phyloP scores from a whole-genome alignment of 2,329 filamentous ascomycete species.

The Lasiodiplodia citricola region DNA sequence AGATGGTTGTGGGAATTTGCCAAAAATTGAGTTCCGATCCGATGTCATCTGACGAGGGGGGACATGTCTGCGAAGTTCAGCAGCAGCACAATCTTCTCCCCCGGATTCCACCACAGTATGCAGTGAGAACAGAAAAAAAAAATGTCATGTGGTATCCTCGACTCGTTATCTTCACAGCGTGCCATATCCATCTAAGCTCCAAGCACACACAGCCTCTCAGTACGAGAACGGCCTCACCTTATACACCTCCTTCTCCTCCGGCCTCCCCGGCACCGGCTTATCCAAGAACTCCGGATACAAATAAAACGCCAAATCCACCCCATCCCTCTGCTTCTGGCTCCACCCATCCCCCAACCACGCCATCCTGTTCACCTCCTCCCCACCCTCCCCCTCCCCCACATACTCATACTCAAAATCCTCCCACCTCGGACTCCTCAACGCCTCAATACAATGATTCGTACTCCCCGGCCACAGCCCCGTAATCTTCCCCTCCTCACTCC shows the following conservation, averaged over 20 bases:
- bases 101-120: not conserved
- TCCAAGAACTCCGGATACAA: constrained; percentile 48
- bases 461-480: constrained; percentile 44
- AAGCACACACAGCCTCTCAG: not conserved
- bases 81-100: not conserved
- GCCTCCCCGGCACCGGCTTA: constrained; percentile 39
- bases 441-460: constrained; percentile 40
- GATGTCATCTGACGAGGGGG: not conserved
- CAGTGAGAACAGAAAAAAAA: not conserved
- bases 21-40: not conserved
- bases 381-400: constrained; percentile 28
- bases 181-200: not conserved
- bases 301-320: constrained; percentile 49
- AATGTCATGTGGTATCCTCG: not conserved
- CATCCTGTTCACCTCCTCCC: constrained; percentile 35
- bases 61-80: not conserved
- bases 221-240: constrained; percentile 44
- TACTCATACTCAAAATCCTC: constrained; percentile 43
- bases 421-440: constrained; percentile 41
- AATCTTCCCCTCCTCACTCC: constrained; percentile 34
- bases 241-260: constrained; percentile 47
- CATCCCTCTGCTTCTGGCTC: constrained; percentile 36
- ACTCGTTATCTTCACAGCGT: not conserved
- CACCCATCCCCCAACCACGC: constrained; percentile 43
- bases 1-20: not conserved